phyloP scores from a whole-genome alignment of 23 red algal species.

The Cyanidium caldarium region DNA sequence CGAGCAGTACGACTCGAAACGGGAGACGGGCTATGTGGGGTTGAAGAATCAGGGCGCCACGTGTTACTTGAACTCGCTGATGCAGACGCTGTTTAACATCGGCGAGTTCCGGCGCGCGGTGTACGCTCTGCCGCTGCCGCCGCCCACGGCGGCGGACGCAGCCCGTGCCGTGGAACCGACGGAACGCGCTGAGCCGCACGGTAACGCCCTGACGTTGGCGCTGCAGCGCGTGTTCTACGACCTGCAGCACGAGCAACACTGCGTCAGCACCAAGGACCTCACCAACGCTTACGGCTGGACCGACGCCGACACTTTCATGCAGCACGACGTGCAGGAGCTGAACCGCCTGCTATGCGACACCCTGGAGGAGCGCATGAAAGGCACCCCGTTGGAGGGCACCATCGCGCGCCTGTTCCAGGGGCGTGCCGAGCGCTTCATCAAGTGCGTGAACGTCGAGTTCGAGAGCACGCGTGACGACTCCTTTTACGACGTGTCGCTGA shows the following conservation, averaged over 20 bases:
- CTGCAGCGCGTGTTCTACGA: slow-evolving; percentile 97
- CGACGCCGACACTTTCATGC: slow-evolving; percentile 76
- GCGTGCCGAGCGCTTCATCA: slow-evolving; percentile 53
- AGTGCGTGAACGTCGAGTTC: slow-evolving; percentile 77
- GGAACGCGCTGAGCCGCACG: slow-evolving; percentile 3
- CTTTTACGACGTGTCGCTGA: slow-evolving; percentile 93
- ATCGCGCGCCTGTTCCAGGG: slow-evolving; percentile 76
- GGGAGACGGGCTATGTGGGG: slow-evolving; percentile 87
- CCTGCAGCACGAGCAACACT: slow-evolving; percentile 47
- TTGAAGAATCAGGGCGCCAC: slow-evolving; percentile 98
- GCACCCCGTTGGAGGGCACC: slow-evolving; percentile 40
- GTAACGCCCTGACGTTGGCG: slow-evolving; percentile 36
- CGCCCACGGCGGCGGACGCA: slow-evolving; percentile 7
- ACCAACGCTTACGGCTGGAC: slow-evolving; percentile 94
- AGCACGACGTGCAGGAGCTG: slow-evolving; percentile 98
- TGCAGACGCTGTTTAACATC: slow-evolving; percentile 88
- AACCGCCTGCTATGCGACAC: slow-evolving; percentile 83
- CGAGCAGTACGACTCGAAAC: slow-evolving; percentile 40
- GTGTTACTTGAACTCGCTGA: slow-evolving; percentile 96
- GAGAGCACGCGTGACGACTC: slow-evolving; percentile 49
- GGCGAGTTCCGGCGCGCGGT: slow-evolving; percentile 89
- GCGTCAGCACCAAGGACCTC: slow-evolving; percentile 86
- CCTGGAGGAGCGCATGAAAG: slow-evolving; percentile 89
- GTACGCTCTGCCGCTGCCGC: slow-evolving; percentile 74
- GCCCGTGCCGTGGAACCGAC: slow-evolving; percentile 11